Evolutionary conservation across 2,329 filamentous ascomycete species (phyloP).

Genomic region (Cercospora janseana): DNA sequence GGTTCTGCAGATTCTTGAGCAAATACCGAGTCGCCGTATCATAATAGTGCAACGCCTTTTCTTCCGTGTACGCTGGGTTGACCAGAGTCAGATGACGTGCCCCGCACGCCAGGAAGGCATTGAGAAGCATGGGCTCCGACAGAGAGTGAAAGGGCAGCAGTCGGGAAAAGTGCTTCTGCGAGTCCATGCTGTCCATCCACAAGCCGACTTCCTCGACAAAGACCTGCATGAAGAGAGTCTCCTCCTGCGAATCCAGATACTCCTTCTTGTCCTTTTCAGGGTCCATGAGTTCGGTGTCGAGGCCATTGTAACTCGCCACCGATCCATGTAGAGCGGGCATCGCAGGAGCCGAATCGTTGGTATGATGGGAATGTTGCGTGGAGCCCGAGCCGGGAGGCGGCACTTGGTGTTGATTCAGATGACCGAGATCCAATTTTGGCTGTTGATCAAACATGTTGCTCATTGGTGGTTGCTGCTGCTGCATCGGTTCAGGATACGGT

Average conservation of each 20-base stretch:
- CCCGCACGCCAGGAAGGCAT: conserved; percentile 85
- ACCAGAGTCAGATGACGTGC: conserved; percentile 75
- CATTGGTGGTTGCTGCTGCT: conserved; percentile 34
- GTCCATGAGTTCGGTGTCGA: conserved; percentile 36
- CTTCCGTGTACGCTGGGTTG: conserved; percentile 67
- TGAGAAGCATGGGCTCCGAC: conserved; percentile 80
- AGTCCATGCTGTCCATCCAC: conserved; percentile 93
- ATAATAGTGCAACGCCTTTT: conserved; percentile 79
- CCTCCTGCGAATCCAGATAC: conserved; percentile 70
- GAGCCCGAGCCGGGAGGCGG: conserved; percentile 26
- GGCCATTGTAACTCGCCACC: conserved; percentile 40
- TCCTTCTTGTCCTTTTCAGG: conserved; percentile 53
- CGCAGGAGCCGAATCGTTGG: conserved; percentile 19
- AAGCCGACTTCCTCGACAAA: conserved; percentile 86
- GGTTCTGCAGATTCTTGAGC: conserved; percentile 74
- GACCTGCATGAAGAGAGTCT: conserved; percentile 84
- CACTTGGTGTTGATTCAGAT: conserved; percentile 25
- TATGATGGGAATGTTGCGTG: conserved; percentile 29
- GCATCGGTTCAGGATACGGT: conserved; percentile 43
- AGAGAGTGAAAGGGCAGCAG: conserved; percentile 80
- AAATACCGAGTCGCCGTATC: conserved; percentile 79
- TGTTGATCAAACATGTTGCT: conserved; percentile 42
- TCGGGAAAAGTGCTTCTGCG: conserved; percentile 77
- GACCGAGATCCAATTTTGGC: conserved; percentile 34
- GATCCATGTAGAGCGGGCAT: conserved; percentile 30